Base-by-base conservation (phyloP, 1,139 yeast species). In the Candida glucosophila region DNA sequence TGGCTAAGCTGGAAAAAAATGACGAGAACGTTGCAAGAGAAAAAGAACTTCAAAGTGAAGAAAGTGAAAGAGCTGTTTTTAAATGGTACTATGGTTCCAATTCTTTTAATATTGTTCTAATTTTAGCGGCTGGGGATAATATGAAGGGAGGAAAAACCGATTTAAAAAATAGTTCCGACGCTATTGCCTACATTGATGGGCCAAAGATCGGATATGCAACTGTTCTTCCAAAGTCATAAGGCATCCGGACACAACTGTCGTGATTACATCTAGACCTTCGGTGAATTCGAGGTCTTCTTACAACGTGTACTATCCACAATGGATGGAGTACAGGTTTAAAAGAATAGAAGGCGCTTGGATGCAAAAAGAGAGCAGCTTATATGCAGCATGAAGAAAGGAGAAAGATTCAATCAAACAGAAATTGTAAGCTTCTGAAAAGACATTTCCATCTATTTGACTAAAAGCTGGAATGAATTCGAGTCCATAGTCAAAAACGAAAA, bases 221-320 rank as follows among this genome's bases (percentile, higher is more conserved):
- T 9, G 29, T 54, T 17, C 39, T 54, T 22, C 59, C 53, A 37
- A 60, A 58, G 11, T 41, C 56, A 35, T 55, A 53, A 7, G 35
- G 53, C 19, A 47, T 20, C 45, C 48, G 20, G 73, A 67, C 29
- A 58, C 59, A 9, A 53, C 67, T 4, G 67, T 60, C 6, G 41
- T 62, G 26, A 45, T 55, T 17, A 61, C 71, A 3, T 60, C 57
- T 24, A 58, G 53, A 34, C 68, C 71, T 6, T 58, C 58, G 23
- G 47, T 48, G 22, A 48, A 55, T 28, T 53, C 53, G 19, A 56
- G 62, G 14, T 49, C 63, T 5, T 39, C 53, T 18, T 60, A 58
- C 39, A 50, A 61, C 35, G 57, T 50, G 20, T 62, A 59, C 36
- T 67, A 66, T 37, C 65, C 64, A 10, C 63, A 61, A 24, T 67